phyloP scores from a whole-genome alignment of 2,329 filamentous ascomycete genomes.

The Chaetomium olivaceum region DNA sequence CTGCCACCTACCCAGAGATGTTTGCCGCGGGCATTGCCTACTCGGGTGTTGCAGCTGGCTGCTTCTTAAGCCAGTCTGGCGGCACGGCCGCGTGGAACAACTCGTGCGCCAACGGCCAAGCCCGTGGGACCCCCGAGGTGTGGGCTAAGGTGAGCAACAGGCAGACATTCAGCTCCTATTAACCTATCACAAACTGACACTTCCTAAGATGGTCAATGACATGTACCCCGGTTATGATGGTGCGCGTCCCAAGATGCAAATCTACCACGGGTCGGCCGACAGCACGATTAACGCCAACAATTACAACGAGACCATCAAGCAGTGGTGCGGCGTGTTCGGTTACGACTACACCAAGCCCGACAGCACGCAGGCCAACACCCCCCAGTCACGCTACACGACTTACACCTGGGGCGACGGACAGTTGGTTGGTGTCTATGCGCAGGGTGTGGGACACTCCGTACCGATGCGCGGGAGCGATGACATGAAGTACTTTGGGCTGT shows the following conservation, averaged over 20 bases:
- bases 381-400: conserved; percentile 32
- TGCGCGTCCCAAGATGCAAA: conserved; percentile 54
- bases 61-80: conserved; percentile 45
- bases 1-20: conserved; percentile 50
- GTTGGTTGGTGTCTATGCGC: conserved; percentile 35
- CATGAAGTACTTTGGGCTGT: conserved; percentile 35
- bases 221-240: conserved; percentile 55
- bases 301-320: conserved; percentile 55
- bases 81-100: conserved; percentile 49
- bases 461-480: conserved; percentile 35
- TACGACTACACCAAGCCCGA: conserved; percentile 34
- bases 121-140: conserved; percentile 43
- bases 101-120: conserved; percentile 51
- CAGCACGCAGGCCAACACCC: conserved; percentile 33
- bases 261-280: conserved; percentile 58
- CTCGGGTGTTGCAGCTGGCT: conserved; percentile 48
- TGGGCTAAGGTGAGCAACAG: conserved; percentile 45
- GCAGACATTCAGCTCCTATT: background rate
- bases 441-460: conserved; percentile 37
- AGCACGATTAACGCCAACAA: conserved; percentile 53
- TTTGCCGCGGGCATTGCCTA: conserved; percentile 49
- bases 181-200: conserved; percentile 28
- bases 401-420: conserved; percentile 32
- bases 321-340: conserved; percentile 55
- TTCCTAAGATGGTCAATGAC: conserved; percentile 40